These are phyloP conservation scores for Fusarium hainanense DNA, from an alignment of 2,329 filamentous ascomycete genomes.

Conservation along the genomic window DNA sequence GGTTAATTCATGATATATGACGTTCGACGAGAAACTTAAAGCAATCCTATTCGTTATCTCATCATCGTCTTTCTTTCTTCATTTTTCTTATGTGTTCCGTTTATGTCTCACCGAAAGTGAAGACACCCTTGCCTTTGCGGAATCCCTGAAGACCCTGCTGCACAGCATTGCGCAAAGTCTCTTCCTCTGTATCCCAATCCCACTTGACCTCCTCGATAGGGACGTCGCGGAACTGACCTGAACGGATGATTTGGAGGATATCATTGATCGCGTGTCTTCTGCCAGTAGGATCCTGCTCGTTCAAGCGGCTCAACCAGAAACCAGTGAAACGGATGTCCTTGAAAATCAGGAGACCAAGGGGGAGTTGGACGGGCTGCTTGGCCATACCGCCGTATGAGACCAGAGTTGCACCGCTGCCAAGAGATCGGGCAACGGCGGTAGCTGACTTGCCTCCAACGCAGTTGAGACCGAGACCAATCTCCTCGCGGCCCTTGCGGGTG, in stretches of 20 bases:
- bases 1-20: background rate
- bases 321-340: constrained; percentile 89
- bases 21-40: background rate
- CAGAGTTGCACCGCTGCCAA: constrained; percentile 76
- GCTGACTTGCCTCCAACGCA: constrained; percentile 93
- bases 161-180: constrained; percentile 76
- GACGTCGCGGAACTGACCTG: constrained; percentile 82
- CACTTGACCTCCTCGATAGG: constrained; percentile 86
- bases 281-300: constrained; percentile 75
- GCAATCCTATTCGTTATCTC: background rate
- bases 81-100: background rate
- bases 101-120: constrained; percentile 77
- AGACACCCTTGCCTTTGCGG: constrained; percentile 88
- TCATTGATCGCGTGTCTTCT: constrained; percentile 87
- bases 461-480: constrained; percentile 84
- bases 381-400: constrained; percentile 98
- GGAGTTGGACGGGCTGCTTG: constrained; percentile 83
- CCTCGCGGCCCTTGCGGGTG: constrained; percentile 77
- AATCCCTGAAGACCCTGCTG: constrained; percentile 87
- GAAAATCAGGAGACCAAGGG: constrained; percentile 90
- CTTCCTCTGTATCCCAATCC: constrained; percentile 81
- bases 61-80: background rate
- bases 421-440: constrained; percentile 78
- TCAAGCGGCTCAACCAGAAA: constrained; percentile 96
- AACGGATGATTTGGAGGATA: constrained; percentile 78